phyloP scores from a whole-genome alignment of 345 rosid genomes.

The Punica granatum region DNA sequence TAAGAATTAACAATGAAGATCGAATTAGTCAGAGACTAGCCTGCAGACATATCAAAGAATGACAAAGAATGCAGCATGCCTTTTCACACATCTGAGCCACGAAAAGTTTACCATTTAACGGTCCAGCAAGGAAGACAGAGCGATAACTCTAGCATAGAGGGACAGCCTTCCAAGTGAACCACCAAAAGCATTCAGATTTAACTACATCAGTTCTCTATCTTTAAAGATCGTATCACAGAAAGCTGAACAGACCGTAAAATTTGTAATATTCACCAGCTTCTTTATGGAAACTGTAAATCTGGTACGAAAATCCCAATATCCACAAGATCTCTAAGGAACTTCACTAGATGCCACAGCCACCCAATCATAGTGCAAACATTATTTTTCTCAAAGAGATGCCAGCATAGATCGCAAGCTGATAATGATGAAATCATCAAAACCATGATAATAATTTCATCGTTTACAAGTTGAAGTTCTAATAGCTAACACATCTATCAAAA shows the following conservation, averaged over 20 bases:
- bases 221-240: not conserved
- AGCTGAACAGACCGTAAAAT: not conserved
- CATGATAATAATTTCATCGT: not conserved
- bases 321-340: not conserved
- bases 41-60: no score
- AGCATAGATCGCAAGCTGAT: not conserved
- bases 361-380: not conserved
- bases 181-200: not conserved
- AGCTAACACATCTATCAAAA: not conserved
- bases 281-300: not conserved
- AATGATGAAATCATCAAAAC: not conserved
- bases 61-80: no score
- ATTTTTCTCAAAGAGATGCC: not conserved
- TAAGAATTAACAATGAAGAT: no score
- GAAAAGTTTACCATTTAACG: no score
- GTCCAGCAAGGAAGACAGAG: not conserved
- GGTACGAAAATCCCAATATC: not conserved
- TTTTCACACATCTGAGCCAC: no score
- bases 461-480: not conserved
- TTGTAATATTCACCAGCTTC: not conserved
- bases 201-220: not conserved
- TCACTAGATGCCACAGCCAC: not conserved
- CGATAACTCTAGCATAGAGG: not conserved
- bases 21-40: no score
- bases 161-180: not conserved